phyloP scores from a whole-genome alignment of 805 yeast species.

The Millerago galiae region DNA sequence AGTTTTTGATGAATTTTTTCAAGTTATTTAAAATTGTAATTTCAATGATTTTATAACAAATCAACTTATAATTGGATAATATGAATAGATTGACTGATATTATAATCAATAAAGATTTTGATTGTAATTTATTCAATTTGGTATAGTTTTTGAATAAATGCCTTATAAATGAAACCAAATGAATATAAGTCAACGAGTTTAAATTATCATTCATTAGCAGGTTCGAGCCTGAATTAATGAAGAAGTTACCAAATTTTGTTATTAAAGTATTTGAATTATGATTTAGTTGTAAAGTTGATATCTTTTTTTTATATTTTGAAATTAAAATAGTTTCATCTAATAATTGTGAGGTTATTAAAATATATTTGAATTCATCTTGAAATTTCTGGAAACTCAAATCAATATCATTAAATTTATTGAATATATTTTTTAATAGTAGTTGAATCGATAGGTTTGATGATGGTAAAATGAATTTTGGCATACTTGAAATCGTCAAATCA shows the following conservation, averaged over 20 bases:
- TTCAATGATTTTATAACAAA: constrained; percentile 8
- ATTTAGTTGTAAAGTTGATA: constrained; percentile 7
- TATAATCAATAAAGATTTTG: constrained; percentile 3
- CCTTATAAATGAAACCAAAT: neutral
- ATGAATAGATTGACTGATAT: constrained; percentile 7
- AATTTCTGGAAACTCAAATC: constrained; percentile 22
- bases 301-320: constrained; percentile 18
- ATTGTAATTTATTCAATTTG: neutral
- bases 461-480: neutral
- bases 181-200: constrained; percentile 1
- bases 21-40: constrained; percentile 12
- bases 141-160: constrained; percentile 4
- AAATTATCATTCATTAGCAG: neutral
- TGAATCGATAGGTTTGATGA: constrained; percentile 1
- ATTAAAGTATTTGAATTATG: neutral
- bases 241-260: constrained; percentile 3
- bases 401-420: constrained; percentile 9
- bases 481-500: constrained; percentile 6
- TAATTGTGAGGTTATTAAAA: constrained; percentile 41
- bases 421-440: neutral
- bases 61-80: constrained; percentile 1
- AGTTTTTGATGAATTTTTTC: constrained; percentile 12
- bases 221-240: neutral
- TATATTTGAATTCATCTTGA: constrained; percentile 45
- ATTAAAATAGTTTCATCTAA: constrained; percentile 33